Evolutionary conservation across 2,329 filamentous ascomycete genomes (phyloP).

Genomic region (Colletotrichum australisinense): DNA sequence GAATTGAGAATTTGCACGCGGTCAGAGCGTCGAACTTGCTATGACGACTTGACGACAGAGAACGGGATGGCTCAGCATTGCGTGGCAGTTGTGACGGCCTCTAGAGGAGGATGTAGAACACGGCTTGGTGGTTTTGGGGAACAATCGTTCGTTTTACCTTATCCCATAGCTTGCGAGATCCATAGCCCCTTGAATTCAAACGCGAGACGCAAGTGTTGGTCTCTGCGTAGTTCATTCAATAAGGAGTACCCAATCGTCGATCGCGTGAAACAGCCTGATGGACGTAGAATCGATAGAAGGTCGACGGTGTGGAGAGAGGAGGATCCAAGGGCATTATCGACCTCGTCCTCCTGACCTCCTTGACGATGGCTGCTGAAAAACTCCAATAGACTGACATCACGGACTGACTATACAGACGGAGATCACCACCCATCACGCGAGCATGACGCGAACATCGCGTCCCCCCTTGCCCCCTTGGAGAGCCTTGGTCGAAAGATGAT

Average conservation of each 20-base stretch:
- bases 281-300: background rate
- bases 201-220: slow-evolving; percentile 17
- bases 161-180: slow-evolving; percentile 5
- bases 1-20: slow-evolving; percentile 1
- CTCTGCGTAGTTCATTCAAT: slow-evolving; percentile 7
- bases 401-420: too few species aligned
- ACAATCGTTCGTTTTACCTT: slow-evolving; percentile 18
- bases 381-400: background rate
- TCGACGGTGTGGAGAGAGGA: background rate
- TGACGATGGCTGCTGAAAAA: background rate
- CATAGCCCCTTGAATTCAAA: slow-evolving; percentile 20
- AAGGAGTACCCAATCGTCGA: background rate
- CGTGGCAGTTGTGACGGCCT: slow-evolving; percentile 25
- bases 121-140: slow-evolving; percentile 9
- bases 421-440: background rate
- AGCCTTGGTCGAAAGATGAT: background rate
- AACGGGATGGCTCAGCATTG: slow-evolving; percentile 27
- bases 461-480: background rate
- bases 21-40: slow-evolving; percentile 11
- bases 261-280: slow-evolving; percentile 1
- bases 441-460: background rate
- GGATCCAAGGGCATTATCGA: background rate
- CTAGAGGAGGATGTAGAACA: slow-evolving; percentile 4
- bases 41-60: slow-evolving; percentile 28
- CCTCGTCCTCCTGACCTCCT: background rate